phyloP scores from a whole-genome alignment of 257 asterid genomes.

The Handroanthus guayacan region DNA sequence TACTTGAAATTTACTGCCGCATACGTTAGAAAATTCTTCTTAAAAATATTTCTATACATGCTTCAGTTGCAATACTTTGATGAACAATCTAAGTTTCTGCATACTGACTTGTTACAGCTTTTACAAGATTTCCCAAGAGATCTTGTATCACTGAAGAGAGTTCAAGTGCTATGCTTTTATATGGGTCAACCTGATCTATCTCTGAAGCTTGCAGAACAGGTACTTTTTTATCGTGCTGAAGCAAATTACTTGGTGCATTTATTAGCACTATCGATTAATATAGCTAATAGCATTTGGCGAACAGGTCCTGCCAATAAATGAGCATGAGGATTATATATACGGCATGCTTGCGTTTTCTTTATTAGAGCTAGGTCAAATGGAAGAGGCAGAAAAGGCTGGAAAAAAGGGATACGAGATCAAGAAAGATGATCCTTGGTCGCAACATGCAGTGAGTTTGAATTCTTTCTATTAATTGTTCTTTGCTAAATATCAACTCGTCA shows the following conservation, averaged over 20 bases:
- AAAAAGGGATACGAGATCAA: conserved; percentile 74
- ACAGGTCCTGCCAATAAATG: conserved; percentile 81
- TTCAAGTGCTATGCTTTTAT: conserved; percentile 74
- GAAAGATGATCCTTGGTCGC: conserved; percentile 87
- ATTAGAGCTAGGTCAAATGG: conserved; percentile 84
- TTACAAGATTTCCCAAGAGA: conserved; percentile 72
- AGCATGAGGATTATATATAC: conserved; percentile 64
- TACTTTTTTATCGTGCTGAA: conserved; percentile 27
- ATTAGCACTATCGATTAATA: not conserved
- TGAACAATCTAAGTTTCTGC: conserved; percentile 30
- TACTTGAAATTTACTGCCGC: conserved; percentile 17
- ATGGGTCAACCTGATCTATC: conserved; percentile 72
- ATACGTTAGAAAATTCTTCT: not conserved
- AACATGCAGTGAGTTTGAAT: conserved; percentile 81
- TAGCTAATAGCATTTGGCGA: conserved; percentile 22
- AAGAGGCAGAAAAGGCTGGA: conserved; percentile 81
- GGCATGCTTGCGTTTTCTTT: conserved; percentile 95
- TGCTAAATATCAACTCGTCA: conserved; percentile 2
- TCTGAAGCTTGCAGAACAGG: conserved; percentile 81
- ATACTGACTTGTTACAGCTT: conserved; percentile 47
- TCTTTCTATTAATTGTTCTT: conserved; percentile 11
- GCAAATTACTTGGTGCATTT: not conserved
- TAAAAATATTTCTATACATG: not conserved
- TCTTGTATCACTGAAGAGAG: conserved; percentile 66
- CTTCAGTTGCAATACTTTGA: conserved; percentile 22